phyloP scores from a whole-genome alignment of 352 stramenopile species.

The Phytophthora pinifolia region DNA sequence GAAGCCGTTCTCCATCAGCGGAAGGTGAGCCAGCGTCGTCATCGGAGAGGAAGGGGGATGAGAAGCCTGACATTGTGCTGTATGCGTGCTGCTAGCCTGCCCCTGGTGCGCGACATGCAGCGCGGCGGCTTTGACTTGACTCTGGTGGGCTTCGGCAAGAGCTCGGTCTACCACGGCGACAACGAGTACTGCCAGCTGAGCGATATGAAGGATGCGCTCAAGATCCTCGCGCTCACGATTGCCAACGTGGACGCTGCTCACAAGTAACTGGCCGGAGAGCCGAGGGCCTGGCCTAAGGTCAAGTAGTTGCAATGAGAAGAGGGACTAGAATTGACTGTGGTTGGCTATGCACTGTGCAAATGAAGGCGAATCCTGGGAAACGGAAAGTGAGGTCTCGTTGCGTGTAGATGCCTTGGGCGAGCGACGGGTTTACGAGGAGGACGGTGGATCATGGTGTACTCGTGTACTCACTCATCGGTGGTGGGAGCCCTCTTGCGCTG shows the following conservation, averaged over 20 bases:
- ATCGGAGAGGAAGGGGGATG: conserved; percentile 1
- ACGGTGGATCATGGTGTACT: not conserved
- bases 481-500: conserved; percentile 54
- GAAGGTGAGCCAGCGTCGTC: conserved; percentile 54
- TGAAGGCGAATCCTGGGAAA: conserved; percentile 23
- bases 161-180: conserved; percentile 90
- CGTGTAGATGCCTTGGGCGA: conserved; percentile 10
- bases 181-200: conserved; percentile 91
- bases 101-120: conserved; percentile 77
- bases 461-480: conserved; percentile 39
- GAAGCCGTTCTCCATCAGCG: conserved; percentile 92
- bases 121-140: conserved; percentile 74
- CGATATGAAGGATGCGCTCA: conserved; percentile 85
- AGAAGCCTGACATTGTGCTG: conserved; percentile 7
- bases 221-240: conserved; percentile 87
- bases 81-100: conserved; percentile 35
- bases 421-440: conserved; percentile 14
- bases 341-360: conserved; percentile 17
- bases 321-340: conserved; percentile 22
- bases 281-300: not conserved
- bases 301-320: conserved; percentile 17
- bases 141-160: conserved; percentile 79
- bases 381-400: conserved; percentile 12
- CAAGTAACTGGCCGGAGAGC: conserved; percentile 6
- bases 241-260: conserved; percentile 57